phyloP scores from a whole-genome alignment of 1,284 basidiomycete genomes.

The Austropuccinia psidii region DNA sequence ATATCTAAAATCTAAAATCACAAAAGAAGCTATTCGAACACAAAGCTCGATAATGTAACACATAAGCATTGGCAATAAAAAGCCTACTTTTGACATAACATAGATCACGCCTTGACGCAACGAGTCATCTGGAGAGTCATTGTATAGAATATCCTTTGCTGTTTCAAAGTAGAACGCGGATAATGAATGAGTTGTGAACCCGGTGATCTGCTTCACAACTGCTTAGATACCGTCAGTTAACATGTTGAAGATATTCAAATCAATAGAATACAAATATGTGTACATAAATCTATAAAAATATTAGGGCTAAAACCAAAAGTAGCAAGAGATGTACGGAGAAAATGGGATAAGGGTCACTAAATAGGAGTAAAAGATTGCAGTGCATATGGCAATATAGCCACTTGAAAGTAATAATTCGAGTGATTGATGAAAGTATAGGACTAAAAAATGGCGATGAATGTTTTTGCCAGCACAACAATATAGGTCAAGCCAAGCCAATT shows the following conservation, averaged over 20 bases:
- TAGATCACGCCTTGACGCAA: constrained; percentile 62
- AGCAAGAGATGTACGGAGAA: no score
- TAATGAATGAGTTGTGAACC: constrained; percentile 53
- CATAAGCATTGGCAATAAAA: neutral
- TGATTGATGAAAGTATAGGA: no score
- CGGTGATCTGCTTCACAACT: constrained; percentile 50
- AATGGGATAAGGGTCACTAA: no score
- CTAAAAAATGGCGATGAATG: no score
- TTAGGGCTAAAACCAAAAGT: no score
- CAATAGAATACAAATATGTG: constrained; percentile 59
- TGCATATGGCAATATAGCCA: no score
- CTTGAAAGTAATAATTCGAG: no score
- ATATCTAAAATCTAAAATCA: constrained; percentile 58
- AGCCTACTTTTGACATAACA: constrained; percentile 62
- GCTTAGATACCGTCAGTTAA: constrained; percentile 58
- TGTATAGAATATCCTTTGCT: constrained; percentile 84
- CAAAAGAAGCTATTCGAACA: neutral
- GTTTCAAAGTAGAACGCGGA: constrained; percentile 72
- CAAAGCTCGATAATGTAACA: neutral
- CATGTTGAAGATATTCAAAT: constrained; percentile 61
- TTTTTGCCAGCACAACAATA: no score
- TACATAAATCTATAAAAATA: no score
- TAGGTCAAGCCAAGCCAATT: constrained; percentile 58
- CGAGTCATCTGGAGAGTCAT: constrained; percentile 54
- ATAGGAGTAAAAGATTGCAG: no score